Evolutionary conservation across 2,329 filamentous ascomycete genomes (phyloP).

Genomic region (Talaromyces atroroseus): DNA sequence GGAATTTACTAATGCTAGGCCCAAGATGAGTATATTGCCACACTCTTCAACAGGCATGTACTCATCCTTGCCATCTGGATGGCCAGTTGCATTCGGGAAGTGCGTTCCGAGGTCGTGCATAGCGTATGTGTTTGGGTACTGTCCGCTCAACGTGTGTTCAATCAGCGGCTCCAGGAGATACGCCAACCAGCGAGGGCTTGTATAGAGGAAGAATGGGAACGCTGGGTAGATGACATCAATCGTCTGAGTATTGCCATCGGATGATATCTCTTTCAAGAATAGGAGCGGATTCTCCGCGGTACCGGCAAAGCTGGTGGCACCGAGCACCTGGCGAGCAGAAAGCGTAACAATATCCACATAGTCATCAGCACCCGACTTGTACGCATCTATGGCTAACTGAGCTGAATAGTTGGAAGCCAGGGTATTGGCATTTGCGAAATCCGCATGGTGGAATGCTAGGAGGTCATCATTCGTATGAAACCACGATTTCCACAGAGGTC

Average conservation of each 20-base stretch:
- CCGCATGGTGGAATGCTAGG: slow-evolving; percentile 68
- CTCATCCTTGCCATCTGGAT: slow-evolving; percentile 50
- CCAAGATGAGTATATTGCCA: slow-evolving; percentile 75
- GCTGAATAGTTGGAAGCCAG: slow-evolving; percentile 69
- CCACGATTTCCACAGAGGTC: slow-evolving; percentile 73
- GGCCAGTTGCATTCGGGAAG: slow-evolving; percentile 53
- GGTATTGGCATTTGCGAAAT: slow-evolving; percentile 59
- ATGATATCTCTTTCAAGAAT: slow-evolving; percentile 82
- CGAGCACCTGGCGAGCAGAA: slow-evolving; percentile 73
- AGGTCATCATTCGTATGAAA: slow-evolving; percentile 60
- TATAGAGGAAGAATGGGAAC: slow-evolving; percentile 82
- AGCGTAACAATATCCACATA: slow-evolving; percentile 74
- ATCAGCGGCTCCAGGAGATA: slow-evolving; percentile 75
- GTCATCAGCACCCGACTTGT: slow-evolving; percentile 65
- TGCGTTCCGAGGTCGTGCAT: slow-evolving; percentile 51
- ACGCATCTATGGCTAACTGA: slow-evolving; percentile 65
- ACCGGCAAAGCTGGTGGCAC: slow-evolving; percentile 68
- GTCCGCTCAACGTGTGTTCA: slow-evolving; percentile 74
- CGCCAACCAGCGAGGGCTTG: slow-evolving; percentile 72
- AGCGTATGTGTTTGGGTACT: slow-evolving; percentile 66
- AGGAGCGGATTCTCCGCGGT: slow-evolving; percentile 66
- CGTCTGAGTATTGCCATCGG: slow-evolving; percentile 78
- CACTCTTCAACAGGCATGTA: slow-evolving; percentile 57
- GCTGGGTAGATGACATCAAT: slow-evolving; percentile 84
- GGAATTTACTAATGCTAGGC: slow-evolving; percentile 69